Evolutionary conservation across 352 stramenopile species (phyloP).

Genomic region (Phytophthora kernoviae): DNA sequence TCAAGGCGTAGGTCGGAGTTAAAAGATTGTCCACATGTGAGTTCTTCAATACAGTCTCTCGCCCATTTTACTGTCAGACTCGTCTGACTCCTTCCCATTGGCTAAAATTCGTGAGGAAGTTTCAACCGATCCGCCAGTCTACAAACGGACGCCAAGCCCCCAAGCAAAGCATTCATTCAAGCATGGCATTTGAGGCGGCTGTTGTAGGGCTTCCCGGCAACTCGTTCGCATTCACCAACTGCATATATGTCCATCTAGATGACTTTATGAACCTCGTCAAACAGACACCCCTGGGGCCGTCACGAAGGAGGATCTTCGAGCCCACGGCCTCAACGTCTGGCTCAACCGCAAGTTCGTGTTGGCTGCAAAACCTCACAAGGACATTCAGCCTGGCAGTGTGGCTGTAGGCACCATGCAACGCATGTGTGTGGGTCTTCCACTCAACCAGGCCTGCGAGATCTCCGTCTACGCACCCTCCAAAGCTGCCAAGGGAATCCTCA

Average conservation of each 20-base stretch:
- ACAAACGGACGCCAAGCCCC: not conserved
- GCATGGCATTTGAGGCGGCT: slow-evolving; percentile 61
- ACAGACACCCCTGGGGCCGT: slow-evolving; percentile 64
- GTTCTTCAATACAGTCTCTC: too few relatives aligned
- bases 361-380: slow-evolving; percentile 73
- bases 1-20: slow-evolving; percentile 35
- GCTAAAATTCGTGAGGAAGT: too few relatives aligned
- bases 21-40: not conserved
- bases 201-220: slow-evolving; percentile 78
- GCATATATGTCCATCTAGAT: slow-evolving; percentile 76
- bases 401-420: slow-evolving; percentile 82
- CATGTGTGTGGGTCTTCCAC: slow-evolving; percentile 72
- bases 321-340: slow-evolving; percentile 81
- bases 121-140: slow-evolving; percentile 14
- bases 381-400: slow-evolving; percentile 59
- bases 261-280: slow-evolving; percentile 77
- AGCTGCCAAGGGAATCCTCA: slow-evolving; percentile 48
- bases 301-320: slow-evolving; percentile 74
- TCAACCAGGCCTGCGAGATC: slow-evolving; percentile 69
- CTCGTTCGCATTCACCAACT: slow-evolving; percentile 84
- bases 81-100: slow-evolving; percentile 5
- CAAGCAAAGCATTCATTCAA: not conserved
- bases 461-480: slow-evolving; percentile 62
- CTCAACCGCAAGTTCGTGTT: slow-evolving; percentile 86
- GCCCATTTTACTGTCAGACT: too few relatives aligned